Conservation (phyloP, 805 yeast species). For the Wickerhamiella galacta region DNA sequence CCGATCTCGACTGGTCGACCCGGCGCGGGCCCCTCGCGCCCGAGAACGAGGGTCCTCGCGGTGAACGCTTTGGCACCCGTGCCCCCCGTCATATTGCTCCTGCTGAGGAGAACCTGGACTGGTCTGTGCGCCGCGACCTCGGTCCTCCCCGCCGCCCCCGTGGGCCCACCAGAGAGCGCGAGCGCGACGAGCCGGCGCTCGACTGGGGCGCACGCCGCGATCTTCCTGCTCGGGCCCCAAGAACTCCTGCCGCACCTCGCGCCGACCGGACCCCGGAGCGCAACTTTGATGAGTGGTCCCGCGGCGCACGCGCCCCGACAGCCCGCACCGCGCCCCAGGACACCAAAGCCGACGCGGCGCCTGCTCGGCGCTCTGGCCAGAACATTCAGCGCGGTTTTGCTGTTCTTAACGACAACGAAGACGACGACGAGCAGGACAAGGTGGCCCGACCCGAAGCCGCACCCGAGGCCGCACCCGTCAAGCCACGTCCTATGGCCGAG, state of each 20-base stretch:
- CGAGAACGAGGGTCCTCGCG: conserved; percentile 2
- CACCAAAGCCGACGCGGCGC: conserved; percentile 4
- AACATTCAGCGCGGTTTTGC: conserved; percentile 15
- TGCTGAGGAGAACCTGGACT: conserved; percentile 33
- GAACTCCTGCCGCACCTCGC: conserved; percentile 3
- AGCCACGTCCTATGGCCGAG: conserved; percentile 1
- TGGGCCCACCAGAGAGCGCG: conserved; percentile 19
- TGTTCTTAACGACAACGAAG: conserved; percentile 12
- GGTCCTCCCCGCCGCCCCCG: conserved; percentile 8
- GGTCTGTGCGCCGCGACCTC: conserved; percentile 13
- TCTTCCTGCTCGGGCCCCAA: conserved; percentile 19
- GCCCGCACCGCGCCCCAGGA: neutral
- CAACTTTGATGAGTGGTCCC: conserved; percentile 22
- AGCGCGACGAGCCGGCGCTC: conserved; percentile 37
- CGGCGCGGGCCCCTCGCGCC: conserved; percentile 9
- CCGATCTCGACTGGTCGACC: conserved; percentile 13
- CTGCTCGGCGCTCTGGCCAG: conserved; percentile 9
- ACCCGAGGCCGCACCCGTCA: conserved; percentile 1
- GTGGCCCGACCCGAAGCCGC: neutral
- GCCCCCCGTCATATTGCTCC: neutral
- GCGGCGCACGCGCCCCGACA: conserved; percentile 7
- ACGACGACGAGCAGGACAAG: conserved; percentile 11
- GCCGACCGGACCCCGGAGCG: neutral
- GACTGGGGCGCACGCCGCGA: conserved; percentile 24
- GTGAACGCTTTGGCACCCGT: conserved; percentile 2